Conservation (phyloP, 2,329 filamentous ascomycete genomes). For the Calonectria henricotiae region DNA sequence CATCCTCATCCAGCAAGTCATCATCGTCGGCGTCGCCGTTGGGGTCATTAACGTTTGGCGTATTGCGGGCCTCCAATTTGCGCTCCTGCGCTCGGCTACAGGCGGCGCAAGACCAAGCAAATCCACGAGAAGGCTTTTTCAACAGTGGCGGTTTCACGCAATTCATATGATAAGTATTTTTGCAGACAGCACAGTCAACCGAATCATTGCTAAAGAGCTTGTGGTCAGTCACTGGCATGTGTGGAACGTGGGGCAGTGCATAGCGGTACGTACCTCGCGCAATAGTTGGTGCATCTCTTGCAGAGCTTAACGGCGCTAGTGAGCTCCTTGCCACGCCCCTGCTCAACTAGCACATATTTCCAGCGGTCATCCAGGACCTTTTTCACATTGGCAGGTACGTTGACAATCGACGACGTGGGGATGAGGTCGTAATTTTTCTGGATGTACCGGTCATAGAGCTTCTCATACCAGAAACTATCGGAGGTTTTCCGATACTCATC, state of each 20-base stretch:
- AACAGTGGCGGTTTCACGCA: conserved; percentile 93
- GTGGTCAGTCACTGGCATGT: conserved; percentile 47
- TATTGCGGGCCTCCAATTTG: conserved; percentile 91
- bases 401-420: conserved; percentile 92
- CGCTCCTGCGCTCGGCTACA: conserved; percentile 97
- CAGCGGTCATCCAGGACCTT: conserved; percentile 96
- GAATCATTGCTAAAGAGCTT: conserved; percentile 81
- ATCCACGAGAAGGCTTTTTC: conserved; percentile 97
- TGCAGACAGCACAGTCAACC: conserved; percentile 96
- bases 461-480: conserved; percentile 97
- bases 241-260: conserved; percentile 46
- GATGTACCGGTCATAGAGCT: conserved; percentile 98
- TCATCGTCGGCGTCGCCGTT: conserved; percentile 78
- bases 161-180: conserved; percentile 98
- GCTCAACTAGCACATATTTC: conserved; percentile 96
- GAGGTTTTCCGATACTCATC: conserved; percentile 88
- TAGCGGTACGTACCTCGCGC: conserved; percentile 80
- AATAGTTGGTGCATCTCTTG: conserved; percentile 93
- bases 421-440: conserved; percentile 98
- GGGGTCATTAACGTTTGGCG: conserved; percentile 81
- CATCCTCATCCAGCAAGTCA: conserved; percentile 78
- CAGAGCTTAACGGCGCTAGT: conserved; percentile 97
- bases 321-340: conserved; percentile 93
- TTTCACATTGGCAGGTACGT: conserved; percentile 95
- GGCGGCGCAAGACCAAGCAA: conserved; percentile 97